phyloP scores from a whole-genome alignment of 768 basidiomycete genomes.

The Suillus decipiens region DNA sequence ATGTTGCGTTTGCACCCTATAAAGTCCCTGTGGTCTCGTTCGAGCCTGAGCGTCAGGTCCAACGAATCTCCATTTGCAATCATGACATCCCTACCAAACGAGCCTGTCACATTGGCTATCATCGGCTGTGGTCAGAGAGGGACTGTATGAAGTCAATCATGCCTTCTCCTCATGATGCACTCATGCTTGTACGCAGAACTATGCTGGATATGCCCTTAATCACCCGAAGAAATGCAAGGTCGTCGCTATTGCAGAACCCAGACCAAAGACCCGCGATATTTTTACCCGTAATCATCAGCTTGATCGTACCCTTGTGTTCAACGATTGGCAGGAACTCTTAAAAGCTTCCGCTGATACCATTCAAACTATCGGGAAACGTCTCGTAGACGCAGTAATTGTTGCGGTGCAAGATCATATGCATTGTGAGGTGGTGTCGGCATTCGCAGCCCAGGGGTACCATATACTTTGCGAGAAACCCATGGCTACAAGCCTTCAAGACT shows the following conservation, averaged over 20 bases:
- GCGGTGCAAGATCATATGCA: constrained; percentile 84
- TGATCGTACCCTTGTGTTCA: constrained; percentile 70
- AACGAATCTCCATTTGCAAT: constrained; percentile 23
- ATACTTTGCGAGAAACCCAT: constrained; percentile 94
- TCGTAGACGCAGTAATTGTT: constrained; percentile 82
- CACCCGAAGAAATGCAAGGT: constrained; percentile 70
- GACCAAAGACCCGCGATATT: constrained; percentile 58
- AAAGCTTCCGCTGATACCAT: constrained; percentile 69
- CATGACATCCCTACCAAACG: constrained; percentile 11
- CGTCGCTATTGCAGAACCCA: constrained; percentile 85
- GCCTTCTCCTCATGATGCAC: background rate
- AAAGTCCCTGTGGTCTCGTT: constrained; percentile 38
- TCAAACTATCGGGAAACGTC: constrained; percentile 60
- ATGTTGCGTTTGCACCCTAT: constrained; percentile 27
- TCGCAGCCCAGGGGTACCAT: constrained; percentile 81
- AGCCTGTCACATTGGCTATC: constrained; percentile 70
- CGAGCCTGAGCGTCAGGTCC: constrained; percentile 30
- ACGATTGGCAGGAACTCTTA: constrained; percentile 69
- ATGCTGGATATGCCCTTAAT: constrained; percentile 60
- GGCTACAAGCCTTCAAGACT: constrained; percentile 74
- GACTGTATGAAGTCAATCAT: constrained; percentile 43
- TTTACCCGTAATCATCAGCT: constrained; percentile 61
- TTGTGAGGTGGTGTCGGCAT: constrained; percentile 68
- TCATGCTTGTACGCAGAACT: constrained; percentile 43
- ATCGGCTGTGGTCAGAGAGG: constrained; percentile 87